Evolutionary conservation across 805 yeast species (phyloP).

Genomic region (Schwanniomyces occidentalis): DNA sequence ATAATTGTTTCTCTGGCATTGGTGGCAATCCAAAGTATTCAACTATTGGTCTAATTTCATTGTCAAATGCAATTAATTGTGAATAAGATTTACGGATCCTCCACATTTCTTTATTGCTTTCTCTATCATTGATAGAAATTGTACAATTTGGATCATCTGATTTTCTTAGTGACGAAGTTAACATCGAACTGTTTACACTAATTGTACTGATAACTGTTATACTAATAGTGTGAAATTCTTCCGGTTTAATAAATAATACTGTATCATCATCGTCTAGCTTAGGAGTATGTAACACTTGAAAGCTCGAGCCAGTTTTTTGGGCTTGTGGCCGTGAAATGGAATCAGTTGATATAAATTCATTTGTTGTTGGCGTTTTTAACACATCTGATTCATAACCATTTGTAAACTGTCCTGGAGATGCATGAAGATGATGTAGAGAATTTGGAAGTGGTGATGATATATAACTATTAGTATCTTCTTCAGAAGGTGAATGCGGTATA

Average conservation of each 20-base stretch:
- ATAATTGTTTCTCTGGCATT: conserved; percentile 64
- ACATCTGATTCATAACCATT: conserved; percentile 10
- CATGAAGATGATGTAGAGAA: conserved; percentile 8
- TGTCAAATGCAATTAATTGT: conserved; percentile 63
- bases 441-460: conserved; percentile 17
- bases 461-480: conserved; percentile 11
- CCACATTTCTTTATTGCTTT: conserved; percentile 69
- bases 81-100: conserved; percentile 63
- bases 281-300: conserved; percentile 21
- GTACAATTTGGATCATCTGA: conserved; percentile 61
- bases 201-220: conserved; percentile 53
- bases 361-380: conserved; percentile 10
- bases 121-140: conserved; percentile 63
- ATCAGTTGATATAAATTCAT: conserved; percentile 11
- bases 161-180: conserved; percentile 21
- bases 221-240: conserved; percentile 52
- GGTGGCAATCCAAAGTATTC: conserved; percentile 57
- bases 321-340: conserved; percentile 4
- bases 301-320: conserved; percentile 5
- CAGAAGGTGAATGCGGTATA: no score
- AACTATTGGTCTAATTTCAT: conserved; percentile 51
- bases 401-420: conserved; percentile 10
- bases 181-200: conserved; percentile 28
- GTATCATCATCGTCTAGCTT: conserved; percentile 40
- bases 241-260: conserved; percentile 58